A percentile compares a stretch with the other conserved stretches of the same genome.
These are phyloP conservation scores for Colletotrichum sp. DNA, from an alignment of 2,329 filamentous ascomycete species.

Conservation along the genomic window DNA sequence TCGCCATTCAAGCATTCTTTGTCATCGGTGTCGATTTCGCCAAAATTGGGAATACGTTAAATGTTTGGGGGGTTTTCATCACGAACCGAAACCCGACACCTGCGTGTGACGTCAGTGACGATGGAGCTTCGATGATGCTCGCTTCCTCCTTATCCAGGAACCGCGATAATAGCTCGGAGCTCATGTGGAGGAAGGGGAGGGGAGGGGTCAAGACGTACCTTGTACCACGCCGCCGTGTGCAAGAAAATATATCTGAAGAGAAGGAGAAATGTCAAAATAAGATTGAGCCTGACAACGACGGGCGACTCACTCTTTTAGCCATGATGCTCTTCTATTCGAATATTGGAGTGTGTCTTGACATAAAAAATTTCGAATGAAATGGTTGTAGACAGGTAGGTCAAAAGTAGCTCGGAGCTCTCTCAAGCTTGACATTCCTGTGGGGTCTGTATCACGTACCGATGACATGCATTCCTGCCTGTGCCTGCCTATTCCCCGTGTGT, in stretches of 20 bases:
- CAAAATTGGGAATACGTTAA: background rate
- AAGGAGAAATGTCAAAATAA: background rate
- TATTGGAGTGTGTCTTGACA: background rate
- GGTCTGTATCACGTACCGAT: conserved; percentile 1
- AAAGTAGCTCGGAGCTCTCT: conserved; percentile 19
- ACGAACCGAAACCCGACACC: conserved; percentile 62
- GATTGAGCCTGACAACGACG: background rate
- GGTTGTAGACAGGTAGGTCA: background rate
- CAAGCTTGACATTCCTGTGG: background rate
- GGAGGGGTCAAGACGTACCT: conserved; percentile 61
- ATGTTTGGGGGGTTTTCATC: background rate
- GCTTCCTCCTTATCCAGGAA: conserved; percentile 1
- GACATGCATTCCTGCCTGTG: background rate
- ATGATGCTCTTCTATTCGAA: conserved; percentile 23
- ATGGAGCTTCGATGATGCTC: background rate
- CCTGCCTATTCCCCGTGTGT: background rate
- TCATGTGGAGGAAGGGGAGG: conserved; percentile 45
- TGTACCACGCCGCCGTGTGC: conserved; percentile 72
- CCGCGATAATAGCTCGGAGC: conserved; percentile 11
- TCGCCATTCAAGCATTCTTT: background rate
- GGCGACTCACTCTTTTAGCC: conserved; percentile 38
- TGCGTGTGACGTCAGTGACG: conserved; percentile 36
- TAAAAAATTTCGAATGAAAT: background rate
- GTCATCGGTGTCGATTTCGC: background rate
- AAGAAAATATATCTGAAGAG: conserved; percentile 62